Evolutionary conservation across 176 grass and related monocot genomes (phyloP).

Genomic region (Eragrostis nindensis): DNA sequence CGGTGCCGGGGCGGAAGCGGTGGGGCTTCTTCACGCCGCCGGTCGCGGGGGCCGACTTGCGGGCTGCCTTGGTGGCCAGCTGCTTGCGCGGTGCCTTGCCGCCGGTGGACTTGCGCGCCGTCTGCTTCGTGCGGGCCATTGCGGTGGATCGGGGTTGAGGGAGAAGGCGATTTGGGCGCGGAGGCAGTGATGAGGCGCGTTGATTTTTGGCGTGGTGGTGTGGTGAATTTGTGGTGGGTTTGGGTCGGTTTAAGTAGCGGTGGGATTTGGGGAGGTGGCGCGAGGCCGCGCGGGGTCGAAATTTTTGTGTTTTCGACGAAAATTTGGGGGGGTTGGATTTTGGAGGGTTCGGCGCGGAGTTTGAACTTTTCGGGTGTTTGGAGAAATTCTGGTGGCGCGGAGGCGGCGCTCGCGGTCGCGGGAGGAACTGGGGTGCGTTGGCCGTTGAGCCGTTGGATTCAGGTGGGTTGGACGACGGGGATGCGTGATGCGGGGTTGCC

Average conservation of each 20-base stretch:
- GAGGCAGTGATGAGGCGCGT: not conserved
- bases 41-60: slow-evolving; percentile 73
- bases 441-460: not conserved
- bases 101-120: slow-evolving; percentile 75
- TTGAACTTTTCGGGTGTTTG: not conserved
- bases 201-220: not conserved
- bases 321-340: not conserved
- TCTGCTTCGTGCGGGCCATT: slow-evolving; percentile 91
- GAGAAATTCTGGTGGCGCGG: not conserved
- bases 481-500: not conserved
- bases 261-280: not conserved
- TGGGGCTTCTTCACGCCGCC: slow-evolving; percentile 94
- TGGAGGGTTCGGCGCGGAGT: not conserved
- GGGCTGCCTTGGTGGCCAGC: slow-evolving; percentile 85
- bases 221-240: not conserved
- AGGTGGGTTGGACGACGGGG: not conserved
- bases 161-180: not conserved
- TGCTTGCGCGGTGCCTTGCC: slow-evolving; percentile 89
- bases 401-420: not conserved
- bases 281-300: not conserved
- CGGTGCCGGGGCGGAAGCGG: slow-evolving; percentile 67
- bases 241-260: not conserved
- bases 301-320: not conserved
- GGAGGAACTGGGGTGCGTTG: too few species aligned
- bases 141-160: not conserved